Conservation (phyloP, 345 rosid genomes). For the Combretum micranthum region DNA sequence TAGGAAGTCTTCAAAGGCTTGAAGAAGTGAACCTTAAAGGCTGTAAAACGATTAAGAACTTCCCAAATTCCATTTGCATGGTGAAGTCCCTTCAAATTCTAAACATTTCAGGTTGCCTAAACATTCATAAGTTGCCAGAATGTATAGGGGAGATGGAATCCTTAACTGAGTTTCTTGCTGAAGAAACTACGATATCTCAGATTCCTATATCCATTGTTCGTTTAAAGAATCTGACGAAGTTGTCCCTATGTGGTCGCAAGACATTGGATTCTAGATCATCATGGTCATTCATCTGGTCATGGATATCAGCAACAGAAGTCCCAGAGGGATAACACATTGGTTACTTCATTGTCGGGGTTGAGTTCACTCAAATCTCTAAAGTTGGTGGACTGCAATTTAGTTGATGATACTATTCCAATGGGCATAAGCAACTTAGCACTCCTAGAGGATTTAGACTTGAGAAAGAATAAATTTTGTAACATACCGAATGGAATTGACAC, state of each 20-base stretch:
- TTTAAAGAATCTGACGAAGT: constrained; percentile 6
- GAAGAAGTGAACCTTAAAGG: constrained; percentile 9
- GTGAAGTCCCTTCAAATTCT: constrained; percentile 16
- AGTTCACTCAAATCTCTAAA: constrained; percentile 7
- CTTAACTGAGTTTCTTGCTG: constrained; percentile 12
- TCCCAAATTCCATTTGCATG: constrained; percentile 15
- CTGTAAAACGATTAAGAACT: constrained; percentile 18
- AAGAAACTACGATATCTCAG: constrained; percentile 7
- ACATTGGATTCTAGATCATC: not conserved
- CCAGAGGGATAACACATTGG: constrained; percentile 2
- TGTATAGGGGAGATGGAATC: constrained; percentile 14
- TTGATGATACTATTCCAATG: constrained; percentile 6
- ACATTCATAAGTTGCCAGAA: constrained; percentile 8
- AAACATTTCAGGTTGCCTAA: constrained; percentile 21
- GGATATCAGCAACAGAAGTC: constrained; percentile 5
- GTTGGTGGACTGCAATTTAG: constrained; percentile 14
- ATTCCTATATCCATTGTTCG: not conserved
- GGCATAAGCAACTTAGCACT: constrained; percentile 5
- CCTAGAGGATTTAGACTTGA: not conserved
- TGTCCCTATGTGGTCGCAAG: constrained; percentile 7
- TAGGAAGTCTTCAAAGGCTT: constrained; percentile 10
- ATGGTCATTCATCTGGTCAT: constrained; percentile 13
- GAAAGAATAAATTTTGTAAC: constrained; percentile 5
- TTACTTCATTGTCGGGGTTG: constrained; percentile 7
- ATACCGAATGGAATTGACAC: constrained; percentile 5